A percentile compares a stretch with the other conserved stretches of the same genome.
phyloP scores from a whole-genome alignment of 208 protist species.

The Leishmania amazonensis region DNA sequence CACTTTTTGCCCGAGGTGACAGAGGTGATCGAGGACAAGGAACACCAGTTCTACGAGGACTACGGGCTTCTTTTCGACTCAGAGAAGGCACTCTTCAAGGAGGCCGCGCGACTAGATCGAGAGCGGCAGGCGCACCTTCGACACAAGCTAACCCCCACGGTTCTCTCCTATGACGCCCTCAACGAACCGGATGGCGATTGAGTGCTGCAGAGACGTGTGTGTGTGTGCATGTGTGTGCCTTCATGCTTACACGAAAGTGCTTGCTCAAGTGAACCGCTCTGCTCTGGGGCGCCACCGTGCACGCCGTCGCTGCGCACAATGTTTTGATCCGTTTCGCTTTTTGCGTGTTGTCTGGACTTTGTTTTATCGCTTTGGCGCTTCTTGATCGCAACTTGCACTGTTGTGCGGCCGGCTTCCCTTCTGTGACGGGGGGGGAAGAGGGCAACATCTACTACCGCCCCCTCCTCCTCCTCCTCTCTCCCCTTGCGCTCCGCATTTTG shows the following conservation, averaged over 20 bases:
- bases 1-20: constrained; percentile 94
- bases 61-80: constrained; percentile 82
- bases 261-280: background rate
- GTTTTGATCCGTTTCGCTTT: background rate
- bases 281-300: background rate
- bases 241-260: too few relatives aligned
- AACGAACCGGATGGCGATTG: constrained; percentile 86
- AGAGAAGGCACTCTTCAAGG: constrained; percentile 76
- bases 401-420: background rate
- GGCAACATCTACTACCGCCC: background rate
- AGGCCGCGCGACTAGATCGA: constrained; percentile 65
- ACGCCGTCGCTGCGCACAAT: too few relatives aligned
- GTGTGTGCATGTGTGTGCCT: too few relatives aligned
- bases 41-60: constrained; percentile 83
- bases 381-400: background rate
- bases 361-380: background rate
- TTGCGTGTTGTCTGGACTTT: background rate
- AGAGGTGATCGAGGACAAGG: constrained; percentile 70
- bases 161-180: constrained; percentile 78
- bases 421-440: background rate
- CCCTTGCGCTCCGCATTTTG: background rate
- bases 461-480: background rate
- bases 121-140: constrained; percentile 57
- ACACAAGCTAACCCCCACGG: constrained; percentile 42
- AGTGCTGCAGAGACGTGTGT: background rate